These are phyloP conservation scores for Amaranthus hypochondriacus DNA, from an alignment of 148 eudicot genomes.

Conservation along the genomic window DNA sequence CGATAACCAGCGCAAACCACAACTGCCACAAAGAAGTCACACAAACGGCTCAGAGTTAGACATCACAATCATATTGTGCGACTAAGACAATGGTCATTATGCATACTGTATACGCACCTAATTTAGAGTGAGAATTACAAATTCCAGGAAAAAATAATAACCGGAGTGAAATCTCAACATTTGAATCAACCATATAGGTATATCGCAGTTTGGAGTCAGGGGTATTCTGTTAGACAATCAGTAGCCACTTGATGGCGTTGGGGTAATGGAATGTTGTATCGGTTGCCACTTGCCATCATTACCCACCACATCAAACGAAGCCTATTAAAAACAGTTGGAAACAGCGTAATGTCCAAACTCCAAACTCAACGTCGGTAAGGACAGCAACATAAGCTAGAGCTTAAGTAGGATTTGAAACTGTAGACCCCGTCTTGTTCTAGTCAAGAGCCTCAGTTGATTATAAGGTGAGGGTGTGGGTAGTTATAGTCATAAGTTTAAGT, in stretches of 20 bases:
- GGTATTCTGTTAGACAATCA: background rate
- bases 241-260: background rate
- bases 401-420: no score
- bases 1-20: slow-evolving; percentile 65
- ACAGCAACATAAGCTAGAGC: background rate
- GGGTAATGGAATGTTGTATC: no score
- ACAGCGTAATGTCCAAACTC: background rate
- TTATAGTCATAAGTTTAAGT: no score
- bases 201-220: background rate
- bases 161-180: background rate
- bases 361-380: background rate
- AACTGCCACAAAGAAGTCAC: slow-evolving; percentile 36
- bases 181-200: background rate
- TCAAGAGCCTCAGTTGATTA: no score
- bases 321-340: background rate
- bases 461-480: no score
- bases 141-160: background rate
- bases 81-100: background rate
- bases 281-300: no score
- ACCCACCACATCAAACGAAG: no score
- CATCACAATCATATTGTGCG: background rate
- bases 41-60: no score
- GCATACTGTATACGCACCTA: background rate
- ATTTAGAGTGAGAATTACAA: background rate
- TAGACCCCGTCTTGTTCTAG: no score